Conservation (phyloP, 148 eudicot genomes). For the Vaccinium darrowii region DNA sequence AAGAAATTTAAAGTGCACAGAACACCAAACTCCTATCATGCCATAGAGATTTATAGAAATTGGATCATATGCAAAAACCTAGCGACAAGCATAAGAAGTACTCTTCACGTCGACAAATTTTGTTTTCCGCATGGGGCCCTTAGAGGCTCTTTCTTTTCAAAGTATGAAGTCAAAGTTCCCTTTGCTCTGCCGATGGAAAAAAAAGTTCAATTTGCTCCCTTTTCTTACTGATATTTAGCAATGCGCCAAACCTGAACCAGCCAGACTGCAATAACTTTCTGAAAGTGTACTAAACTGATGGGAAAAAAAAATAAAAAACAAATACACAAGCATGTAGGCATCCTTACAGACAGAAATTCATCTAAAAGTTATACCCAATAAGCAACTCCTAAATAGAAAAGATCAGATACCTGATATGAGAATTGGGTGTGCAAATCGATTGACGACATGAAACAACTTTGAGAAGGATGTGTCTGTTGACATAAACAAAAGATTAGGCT, state of each 20-base stretch:
- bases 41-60: neutral
- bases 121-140: neutral
- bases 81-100: neutral
- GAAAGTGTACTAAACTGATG: neutral
- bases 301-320: neutral
- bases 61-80: neutral
- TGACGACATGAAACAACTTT: conserved; percentile 82
- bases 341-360: neutral
- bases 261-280: neutral
- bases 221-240: neutral
- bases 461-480: conserved; percentile 83
- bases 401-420: conserved; percentile 61
- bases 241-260: neutral
- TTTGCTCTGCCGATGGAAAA: neutral
- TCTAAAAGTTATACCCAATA: neutral
- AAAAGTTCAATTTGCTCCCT: neutral
- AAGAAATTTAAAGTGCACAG: neutral
- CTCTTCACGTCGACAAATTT: neutral
- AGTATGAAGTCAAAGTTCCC: neutral
- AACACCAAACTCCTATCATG: neutral
- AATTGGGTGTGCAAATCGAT: conserved; percentile 76
- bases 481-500: conserved; percentile 20
- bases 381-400: neutral
- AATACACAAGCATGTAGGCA: neutral
- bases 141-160: neutral